phyloP scores from a whole-genome alignment of 768 basidiomycete species.

The Pseudohyphozyma bogoriensis region DNA sequence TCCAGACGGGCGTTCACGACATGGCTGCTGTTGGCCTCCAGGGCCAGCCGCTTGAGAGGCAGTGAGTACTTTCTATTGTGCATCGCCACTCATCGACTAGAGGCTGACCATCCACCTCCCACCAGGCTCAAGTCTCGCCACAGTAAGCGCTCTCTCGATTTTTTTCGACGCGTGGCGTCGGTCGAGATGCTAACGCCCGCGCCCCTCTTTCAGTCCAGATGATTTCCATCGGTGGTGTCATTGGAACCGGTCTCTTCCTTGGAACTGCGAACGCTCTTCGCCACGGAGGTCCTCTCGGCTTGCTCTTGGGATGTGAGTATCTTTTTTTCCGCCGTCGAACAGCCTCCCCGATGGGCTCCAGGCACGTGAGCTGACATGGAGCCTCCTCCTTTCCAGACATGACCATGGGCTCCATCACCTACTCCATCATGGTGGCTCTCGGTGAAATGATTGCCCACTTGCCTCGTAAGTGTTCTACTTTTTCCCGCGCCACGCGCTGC shows the following conservation, averaged over 20 bases:
- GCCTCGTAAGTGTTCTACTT: too few relatives aligned
- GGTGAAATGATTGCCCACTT: conserved; percentile 26
- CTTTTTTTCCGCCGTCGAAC: too few relatives aligned
- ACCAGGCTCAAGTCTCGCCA: not conserved
- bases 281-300: conserved; percentile 31
- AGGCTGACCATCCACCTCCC: not conserved
- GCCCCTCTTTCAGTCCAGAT: not conserved
- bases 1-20: not conserved
- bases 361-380: not conserved
- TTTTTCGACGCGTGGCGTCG: not conserved
- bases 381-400: not conserved
- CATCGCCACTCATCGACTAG: not conserved
- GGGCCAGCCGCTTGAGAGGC: not conserved
- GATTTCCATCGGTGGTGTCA: conserved; percentile 18
- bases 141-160: conserved; percentile 12
- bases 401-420: conserved; percentile 20
- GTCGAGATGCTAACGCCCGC: not conserved
- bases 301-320: conserved; percentile 30
- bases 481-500: too few relatives aligned
- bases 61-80: not conserved
- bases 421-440: conserved; percentile 27
- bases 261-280: conserved; percentile 31
- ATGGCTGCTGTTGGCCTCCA: not conserved
- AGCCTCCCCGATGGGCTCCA: too few relatives aligned
- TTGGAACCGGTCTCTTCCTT: conserved; percentile 33